A percentile compares a stretch with the other conserved stretches of the same genome.
phyloP scores from a whole-genome alignment of 75 land plant species.

The Azolla pinnata region DNA sequence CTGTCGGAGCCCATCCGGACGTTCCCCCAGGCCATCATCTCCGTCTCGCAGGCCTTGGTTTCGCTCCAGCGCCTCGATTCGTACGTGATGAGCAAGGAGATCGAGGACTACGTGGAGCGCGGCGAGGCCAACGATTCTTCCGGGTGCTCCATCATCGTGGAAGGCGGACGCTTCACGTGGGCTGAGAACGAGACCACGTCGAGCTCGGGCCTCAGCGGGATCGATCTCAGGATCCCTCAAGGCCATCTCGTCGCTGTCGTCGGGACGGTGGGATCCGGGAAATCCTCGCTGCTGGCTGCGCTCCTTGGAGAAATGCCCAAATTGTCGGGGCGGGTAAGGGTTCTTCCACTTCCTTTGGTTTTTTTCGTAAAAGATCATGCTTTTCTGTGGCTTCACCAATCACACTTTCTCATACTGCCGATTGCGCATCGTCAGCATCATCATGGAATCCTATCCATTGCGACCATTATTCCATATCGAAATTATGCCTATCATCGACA shows the following conservation, averaged over 20 bases:
- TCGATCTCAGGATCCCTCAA: slow-evolving; percentile 39
- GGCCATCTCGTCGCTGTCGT: slow-evolving; percentile 78
- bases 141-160: slow-evolving; percentile 41
- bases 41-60: slow-evolving; percentile 71
- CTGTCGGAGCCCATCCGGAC: slow-evolving; percentile 80
- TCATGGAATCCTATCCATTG: no score
- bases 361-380: no score
- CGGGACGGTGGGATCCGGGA: slow-evolving; percentile 94
- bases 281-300: slow-evolving; percentile 66
- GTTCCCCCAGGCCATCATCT: slow-evolving; percentile 87
- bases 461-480: no score
- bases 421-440: no score
- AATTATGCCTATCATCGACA: no score
- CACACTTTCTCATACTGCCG: no score
- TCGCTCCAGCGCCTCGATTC: slow-evolving; percentile 69
- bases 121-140: slow-evolving; percentile 16
- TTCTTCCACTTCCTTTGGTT: background rate
- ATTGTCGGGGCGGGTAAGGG: slow-evolving; percentile 66
- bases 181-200: slow-evolving; percentile 32
- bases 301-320: slow-evolving; percentile 93
- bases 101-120: slow-evolving; percentile 49
- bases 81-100: slow-evolving; percentile 61
- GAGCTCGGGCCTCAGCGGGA: slow-evolving; percentile 27
- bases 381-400: no score
- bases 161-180: slow-evolving; percentile 69